Conservation (phyloP, 257 asterid genomes). For the Lantana camara region DNA sequence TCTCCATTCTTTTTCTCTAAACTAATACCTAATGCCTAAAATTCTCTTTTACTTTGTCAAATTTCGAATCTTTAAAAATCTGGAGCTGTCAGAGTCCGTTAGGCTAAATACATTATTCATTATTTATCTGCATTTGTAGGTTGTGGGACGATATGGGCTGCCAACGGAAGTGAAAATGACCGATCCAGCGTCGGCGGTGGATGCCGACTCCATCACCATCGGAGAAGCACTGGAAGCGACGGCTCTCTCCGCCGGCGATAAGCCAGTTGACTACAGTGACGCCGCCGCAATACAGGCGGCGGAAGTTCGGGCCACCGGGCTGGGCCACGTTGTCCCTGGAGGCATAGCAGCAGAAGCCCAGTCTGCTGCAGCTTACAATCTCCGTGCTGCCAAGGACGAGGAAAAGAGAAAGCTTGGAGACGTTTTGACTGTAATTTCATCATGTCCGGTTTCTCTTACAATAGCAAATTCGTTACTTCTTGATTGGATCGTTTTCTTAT, state of each 20-base stretch:
- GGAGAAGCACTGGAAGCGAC: constrained; percentile 82
- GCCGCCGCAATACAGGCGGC: constrained; percentile 74
- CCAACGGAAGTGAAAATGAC: constrained; percentile 21
- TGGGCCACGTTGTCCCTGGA: constrained; percentile 42
- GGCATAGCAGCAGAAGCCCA: constrained; percentile 60
- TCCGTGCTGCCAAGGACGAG: constrained; percentile 26
- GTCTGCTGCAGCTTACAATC: constrained; percentile 43
- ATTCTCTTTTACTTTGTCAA: too few relatives aligned
- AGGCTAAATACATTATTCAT: too few relatives aligned
- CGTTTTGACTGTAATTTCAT: constrained; percentile 34
- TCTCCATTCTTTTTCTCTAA: too few relatives aligned
- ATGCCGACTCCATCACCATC: constrained; percentile 37
- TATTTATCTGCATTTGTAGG: constrained; percentile 21
- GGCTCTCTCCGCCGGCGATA: constrained; percentile 46
- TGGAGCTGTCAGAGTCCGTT: too few relatives aligned
- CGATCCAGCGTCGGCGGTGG: constrained; percentile 4
- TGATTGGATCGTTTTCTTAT: too few relatives aligned
- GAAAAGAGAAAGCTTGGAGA: constrained; percentile 52
- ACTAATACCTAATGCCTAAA: too few relatives aligned
- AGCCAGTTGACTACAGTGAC: constrained; percentile 53
- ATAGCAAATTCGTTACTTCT: too few relatives aligned
- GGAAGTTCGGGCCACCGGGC: constrained; percentile 62
- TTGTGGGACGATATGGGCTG: constrained; percentile 43
- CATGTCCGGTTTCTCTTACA: too few relatives aligned
- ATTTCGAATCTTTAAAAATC: too few relatives aligned